A percentile compares a stretch with the other conserved stretches of the same genome.
These are phyloP conservation scores for Chlorencoelia australis DNA, from an alignment of 2,329 filamentous ascomycete species.

Conservation along the genomic window DNA sequence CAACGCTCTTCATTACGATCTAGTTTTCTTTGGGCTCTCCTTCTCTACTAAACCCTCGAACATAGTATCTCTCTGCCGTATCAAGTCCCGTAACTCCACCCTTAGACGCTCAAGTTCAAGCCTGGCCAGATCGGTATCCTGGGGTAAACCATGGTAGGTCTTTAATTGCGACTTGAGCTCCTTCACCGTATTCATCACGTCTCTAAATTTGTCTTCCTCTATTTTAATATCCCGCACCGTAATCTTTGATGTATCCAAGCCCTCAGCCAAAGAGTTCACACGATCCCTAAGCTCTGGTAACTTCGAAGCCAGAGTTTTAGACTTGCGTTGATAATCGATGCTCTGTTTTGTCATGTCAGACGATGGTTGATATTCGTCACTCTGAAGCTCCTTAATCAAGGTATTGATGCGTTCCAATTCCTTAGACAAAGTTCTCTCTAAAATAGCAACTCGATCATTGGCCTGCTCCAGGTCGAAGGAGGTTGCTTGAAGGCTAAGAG, in stretches of 20 bases:
- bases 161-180: constrained; percentile 52
- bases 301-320: constrained; percentile 56
- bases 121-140: constrained; percentile 57
- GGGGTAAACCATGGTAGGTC: constrained; percentile 62
- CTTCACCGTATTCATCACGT: constrained; percentile 46
- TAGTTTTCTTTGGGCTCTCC: constrained; percentile 40
- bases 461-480: constrained; percentile 46
- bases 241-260: constrained; percentile 21
- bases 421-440: constrained; percentile 45
- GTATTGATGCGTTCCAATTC: constrained; percentile 35
- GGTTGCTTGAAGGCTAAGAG: constrained; percentile 46
- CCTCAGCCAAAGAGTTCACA: constrained; percentile 31
- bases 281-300: constrained; percentile 57
- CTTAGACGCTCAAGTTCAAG: constrained; percentile 60
- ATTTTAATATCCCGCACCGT: constrained; percentile 47
- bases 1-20: constrained; percentile 15
- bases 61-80: constrained; percentile 54
- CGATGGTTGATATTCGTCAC: constrained; percentile 41
- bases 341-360: constrained; percentile 57
- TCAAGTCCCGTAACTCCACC: constrained; percentile 50
- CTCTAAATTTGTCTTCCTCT: constrained; percentile 49
- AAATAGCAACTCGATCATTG: constrained; percentile 40
- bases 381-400: constrained; percentile 35
- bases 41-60: constrained; percentile 65
- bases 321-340: constrained; percentile 60